Base-by-base conservation (phyloP, 2,329 filamentous ascomycete species). In the Arthrobotrys sinensis region DNA sequence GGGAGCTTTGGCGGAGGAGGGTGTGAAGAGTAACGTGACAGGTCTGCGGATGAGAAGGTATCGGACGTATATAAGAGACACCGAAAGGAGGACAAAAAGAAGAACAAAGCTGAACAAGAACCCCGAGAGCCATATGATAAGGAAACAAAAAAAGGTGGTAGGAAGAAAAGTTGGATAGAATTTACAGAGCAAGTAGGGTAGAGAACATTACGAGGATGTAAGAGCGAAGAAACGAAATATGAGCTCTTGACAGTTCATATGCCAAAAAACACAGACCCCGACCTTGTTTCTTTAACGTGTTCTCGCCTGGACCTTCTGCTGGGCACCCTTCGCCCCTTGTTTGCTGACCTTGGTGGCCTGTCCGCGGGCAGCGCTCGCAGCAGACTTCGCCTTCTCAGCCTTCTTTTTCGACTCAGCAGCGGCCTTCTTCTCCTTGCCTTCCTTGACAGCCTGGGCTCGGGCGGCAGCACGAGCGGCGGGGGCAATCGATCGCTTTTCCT, bases 371-470 rank as follows among this genome's bases (percentile, higher is more conserved):
- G 91, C 89, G 80, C 83, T 84, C 82, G 92, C 90, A 82, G 94
- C 94, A 84, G 83, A 89, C 93, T 98, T 98, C 84, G 96, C 96
- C 93, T 99, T 99, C 88, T 98, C 94, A 79, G 93, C 92, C 93
- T 98, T 99, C 93, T 98, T 99, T 86, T 90, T 91, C 86, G 90
- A 92, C 87, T 93, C 91, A 80, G 90, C 89, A 81, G 91, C 94
- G 82, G 91, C 88, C 90, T 96, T 97, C 94, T 98, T 97, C 87
- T 97, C 94, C 92, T 99, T 99, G 88, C 91, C 93, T 86, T 96
- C 94, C 90, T 95, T 95, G 89, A 98, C 94, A 86, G 96, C 95
- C 83, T 91, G 89, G 83, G 89, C 88, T 85, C 96, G 95, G 85
- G 94, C 94, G 84, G 96, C 96, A 84, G 91, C 89, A 86, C 96